These are phyloP conservation scores for Cladorrhinum samala DNA, from an alignment of 495 filamentous ascomycete species.

Conservation along the genomic window DNA sequence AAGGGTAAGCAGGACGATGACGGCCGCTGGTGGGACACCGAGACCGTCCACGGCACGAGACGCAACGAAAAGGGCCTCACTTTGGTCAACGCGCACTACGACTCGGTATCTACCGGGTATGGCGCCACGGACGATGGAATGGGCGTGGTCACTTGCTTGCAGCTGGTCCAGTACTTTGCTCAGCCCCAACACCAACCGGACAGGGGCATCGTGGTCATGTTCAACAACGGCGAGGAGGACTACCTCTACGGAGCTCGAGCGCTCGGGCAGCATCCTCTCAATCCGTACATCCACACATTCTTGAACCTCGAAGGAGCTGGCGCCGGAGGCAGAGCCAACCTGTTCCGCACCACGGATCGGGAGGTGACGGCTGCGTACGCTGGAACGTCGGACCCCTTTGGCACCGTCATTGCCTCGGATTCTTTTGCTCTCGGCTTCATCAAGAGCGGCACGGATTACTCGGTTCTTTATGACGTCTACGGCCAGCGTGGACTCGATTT, in stretches of 20 bases:
- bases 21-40: slow-evolving; percentile 57
- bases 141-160: slow-evolving; percentile 77
- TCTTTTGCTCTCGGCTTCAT: slow-evolving; percentile 75
- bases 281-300: slow-evolving; percentile 72
- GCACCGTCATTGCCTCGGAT: slow-evolving; percentile 72
- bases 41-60: slow-evolving; percentile 31
- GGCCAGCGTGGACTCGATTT: slow-evolving; percentile 87
- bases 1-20: slow-evolving; percentile 67
- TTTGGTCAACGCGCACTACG: slow-evolving; percentile 92
- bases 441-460: slow-evolving; percentile 82
- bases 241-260: slow-evolving; percentile 83
- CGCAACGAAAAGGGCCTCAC: slow-evolving; percentile 65
- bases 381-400: slow-evolving; percentile 68
- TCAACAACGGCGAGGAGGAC: slow-evolving; percentile 97
- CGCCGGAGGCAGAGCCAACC: slow-evolving; percentile 78
- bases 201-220: slow-evolving; percentile 71
- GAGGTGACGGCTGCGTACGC: slow-evolving; percentile 80
- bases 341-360: slow-evolving; percentile 81
- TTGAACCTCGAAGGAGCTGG: slow-evolving; percentile 94
- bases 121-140: slow-evolving; percentile 94
- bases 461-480: slow-evolving; percentile 71
- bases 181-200: slow-evolving; percentile 67
- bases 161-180: slow-evolving; percentile 85
- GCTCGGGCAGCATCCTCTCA: slow-evolving; percentile 76
- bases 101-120: slow-evolving; percentile 77